phyloP scores from a whole-genome alignment of 2,329 filamentous ascomycete genomes.

The Didymella lethalis region DNA sequence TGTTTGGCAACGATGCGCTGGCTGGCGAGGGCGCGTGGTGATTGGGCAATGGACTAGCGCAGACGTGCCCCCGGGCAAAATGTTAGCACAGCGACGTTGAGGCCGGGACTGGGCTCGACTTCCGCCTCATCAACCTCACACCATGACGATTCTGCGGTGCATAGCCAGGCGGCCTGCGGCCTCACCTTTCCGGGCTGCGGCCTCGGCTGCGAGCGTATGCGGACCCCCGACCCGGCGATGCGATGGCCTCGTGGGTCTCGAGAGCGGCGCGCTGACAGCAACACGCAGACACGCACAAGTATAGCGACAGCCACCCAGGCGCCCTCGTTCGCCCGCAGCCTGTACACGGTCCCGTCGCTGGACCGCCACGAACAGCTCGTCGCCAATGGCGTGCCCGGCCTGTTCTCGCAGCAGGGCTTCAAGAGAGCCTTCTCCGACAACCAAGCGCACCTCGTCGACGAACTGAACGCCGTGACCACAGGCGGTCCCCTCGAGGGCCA shows the following conservation, averaged over 20 bases:
- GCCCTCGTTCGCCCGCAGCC: conserved; percentile 31
- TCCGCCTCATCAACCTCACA: conserved; percentile 15
- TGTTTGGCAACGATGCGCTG: conserved; percentile 32
- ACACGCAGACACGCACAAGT: conserved; percentile 2
- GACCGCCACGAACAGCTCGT: conserved; percentile 56
- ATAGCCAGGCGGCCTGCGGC: conserved; percentile 40
- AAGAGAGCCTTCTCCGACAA: conserved; percentile 83
- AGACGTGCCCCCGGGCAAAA: conserved; percentile 8
- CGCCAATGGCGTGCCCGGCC: conserved; percentile 68
- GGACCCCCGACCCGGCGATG: conserved; percentile 4
- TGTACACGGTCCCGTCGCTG: conserved; percentile 60
- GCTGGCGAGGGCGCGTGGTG: conserved; percentile 32
- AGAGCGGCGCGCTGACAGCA: conserved; percentile 34
- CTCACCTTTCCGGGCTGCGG: conserved; percentile 32
- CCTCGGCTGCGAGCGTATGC: conserved; percentile 36
- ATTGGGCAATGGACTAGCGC: conserved; percentile 38
- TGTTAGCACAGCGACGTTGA: conserved; percentile 17
- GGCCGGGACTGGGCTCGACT: not conserved
- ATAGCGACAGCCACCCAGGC: not conserved
- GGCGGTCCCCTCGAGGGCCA: conserved; percentile 71
- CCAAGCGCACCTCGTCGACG: conserved; percentile 75
- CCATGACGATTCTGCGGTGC: conserved; percentile 47
- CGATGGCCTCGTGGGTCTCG: conserved; percentile 12
- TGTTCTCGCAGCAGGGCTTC: conserved; percentile 75
- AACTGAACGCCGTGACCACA: conserved; percentile 75